Base-by-base conservation (phyloP, 305 asterid species). In the Solanum hybrid region DNA sequence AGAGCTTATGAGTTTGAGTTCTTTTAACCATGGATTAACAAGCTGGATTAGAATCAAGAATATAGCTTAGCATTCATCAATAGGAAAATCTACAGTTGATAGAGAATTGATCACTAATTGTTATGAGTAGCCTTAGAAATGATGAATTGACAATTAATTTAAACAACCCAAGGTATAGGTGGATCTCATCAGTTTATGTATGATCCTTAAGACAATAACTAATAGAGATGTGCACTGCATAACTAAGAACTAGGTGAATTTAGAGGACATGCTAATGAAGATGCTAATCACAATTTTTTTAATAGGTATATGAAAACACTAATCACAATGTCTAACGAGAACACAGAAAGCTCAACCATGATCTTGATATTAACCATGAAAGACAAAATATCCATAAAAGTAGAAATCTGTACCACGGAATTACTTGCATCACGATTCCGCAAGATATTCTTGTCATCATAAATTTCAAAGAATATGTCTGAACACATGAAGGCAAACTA, bases 381-480 rank as follows among this genome's bases (percentile, higher is more conserved):
- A 57, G 76, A 85, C 22, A 57, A 80, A 85, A 20, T 22, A 28
- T 88, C 22, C 61, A 81, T 69, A 36, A 87, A 75, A 88, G 91
- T 87, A 69, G 87, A 94, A 90, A 90, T 91, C 82, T 95, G 92
- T 93, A 96, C 98, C 96, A 95, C 98, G 73, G 98, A 96, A 91
- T 94, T 95, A 91, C 93, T 92, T 89, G 97, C 95, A 90, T 94
- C 97, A 86, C 89, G 93, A 88, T 96, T 97, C 93, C 89, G 95
- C 93, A 96, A 90, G 93, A 96, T 94, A 92, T 95, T 94, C 86
- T 93, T 94, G 83, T 89, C 92, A 89, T 95, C 97, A 92, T 80
- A 88, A 90, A 96, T 94, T 94, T 94, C 96, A 92, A 96, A 90
- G 93, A 92, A 94, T 80, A 95, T 93, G 93, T 96, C 98, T 96